Base-by-base conservation (phyloP, 2,329 filamentous ascomycete genomes). In the Trichoderma sp. region DNA sequence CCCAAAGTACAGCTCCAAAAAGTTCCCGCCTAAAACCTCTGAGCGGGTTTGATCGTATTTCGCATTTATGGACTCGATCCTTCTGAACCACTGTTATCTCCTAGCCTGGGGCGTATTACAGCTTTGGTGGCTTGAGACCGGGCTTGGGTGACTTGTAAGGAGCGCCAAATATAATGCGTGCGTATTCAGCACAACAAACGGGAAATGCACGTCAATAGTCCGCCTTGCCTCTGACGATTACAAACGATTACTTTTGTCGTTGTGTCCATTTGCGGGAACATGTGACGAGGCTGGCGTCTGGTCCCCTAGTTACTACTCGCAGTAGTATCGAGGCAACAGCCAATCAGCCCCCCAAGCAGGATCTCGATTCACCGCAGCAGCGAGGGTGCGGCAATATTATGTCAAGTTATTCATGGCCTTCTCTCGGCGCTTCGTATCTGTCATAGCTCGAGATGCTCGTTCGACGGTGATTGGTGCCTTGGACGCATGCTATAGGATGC, bases 11-110 rank as follows among this genome's bases (percentile, higher is more conserved):
- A 13, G 43, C 62, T 47, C 30, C n/a, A 66, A 66, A 66, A 39
- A 8, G 43, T 32, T 8, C n/a, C n/a, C 34, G 34, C 34, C 34
- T 36, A 13, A 6, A 36, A 36, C 34, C 34, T 36, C 34, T 36
- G 34, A 36, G 34, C 34, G 39, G 39, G 39, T 43, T 26, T 39
- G 32, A n/a, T 47, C 36, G 17, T 23, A 28, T 63, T 63, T 20
- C 59, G 59, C 59, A 20, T 59, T 34, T 3, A 34, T 59, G 20
- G 55, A 59, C 32, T 59, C 11, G 57, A 62, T 62, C 28, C 43
- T 65, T 32, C 32, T 57, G 63, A 57, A 55, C 63, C 63, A 66
- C 47, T 23, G 43, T 34, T 39, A 66, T 66, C 63, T 66, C 63
- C 47, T 66, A 66, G 63, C 20, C 47, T 53, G 47, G 3, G 26